Evolutionary conservation across 768 basidiomycete genomes (phyloP).

Genomic region (Cytidiella melzeri): DNA sequence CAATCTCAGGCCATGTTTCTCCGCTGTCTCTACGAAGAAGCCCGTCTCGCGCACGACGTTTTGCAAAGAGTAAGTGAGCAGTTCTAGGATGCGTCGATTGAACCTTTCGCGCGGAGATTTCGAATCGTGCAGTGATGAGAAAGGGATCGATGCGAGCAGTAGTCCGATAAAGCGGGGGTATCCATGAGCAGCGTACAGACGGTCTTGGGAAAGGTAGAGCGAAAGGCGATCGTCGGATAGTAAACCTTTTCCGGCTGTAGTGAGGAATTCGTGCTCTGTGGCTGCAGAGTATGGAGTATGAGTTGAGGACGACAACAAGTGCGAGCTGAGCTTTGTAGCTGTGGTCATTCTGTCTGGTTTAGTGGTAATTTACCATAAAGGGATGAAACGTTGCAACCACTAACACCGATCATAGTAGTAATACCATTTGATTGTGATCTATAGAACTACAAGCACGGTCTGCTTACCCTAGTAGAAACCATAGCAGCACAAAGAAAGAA

Average conservation of each 20-base stretch:
- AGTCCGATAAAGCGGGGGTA: constrained; percentile 69
- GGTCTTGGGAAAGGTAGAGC: constrained; percentile 67
- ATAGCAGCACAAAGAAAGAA: no score
- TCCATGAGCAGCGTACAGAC: constrained; percentile 67
- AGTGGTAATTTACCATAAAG: no score
- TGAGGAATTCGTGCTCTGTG: constrained; percentile 54
- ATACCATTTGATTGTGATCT: no score
- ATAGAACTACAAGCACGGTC: no score
- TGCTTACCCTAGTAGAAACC: no score
- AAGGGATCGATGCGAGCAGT: constrained; percentile 57
- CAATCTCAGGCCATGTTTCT: constrained; percentile 38
- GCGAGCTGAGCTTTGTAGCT: constrained; percentile 17
- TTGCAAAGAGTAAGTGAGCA: constrained; percentile 46
- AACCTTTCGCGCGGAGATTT: constrained; percentile 29
- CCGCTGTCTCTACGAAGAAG: constrained; percentile 54
- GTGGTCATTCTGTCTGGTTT: background rate
- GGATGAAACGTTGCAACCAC: no score
- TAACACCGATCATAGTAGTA: no score
- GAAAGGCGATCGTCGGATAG: constrained; percentile 45
- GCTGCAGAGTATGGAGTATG: constrained; percentile 39
- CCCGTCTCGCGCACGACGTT: constrained; percentile 53
- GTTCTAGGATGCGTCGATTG: constrained; percentile 37
- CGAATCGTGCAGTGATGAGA: constrained; percentile 29
- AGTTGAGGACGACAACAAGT: constrained; percentile 33
- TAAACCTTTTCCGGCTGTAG: constrained; percentile 44